Conservation (phyloP, 2,329 filamentous ascomycete species). For the Colletotrichum acutatum region DNA sequence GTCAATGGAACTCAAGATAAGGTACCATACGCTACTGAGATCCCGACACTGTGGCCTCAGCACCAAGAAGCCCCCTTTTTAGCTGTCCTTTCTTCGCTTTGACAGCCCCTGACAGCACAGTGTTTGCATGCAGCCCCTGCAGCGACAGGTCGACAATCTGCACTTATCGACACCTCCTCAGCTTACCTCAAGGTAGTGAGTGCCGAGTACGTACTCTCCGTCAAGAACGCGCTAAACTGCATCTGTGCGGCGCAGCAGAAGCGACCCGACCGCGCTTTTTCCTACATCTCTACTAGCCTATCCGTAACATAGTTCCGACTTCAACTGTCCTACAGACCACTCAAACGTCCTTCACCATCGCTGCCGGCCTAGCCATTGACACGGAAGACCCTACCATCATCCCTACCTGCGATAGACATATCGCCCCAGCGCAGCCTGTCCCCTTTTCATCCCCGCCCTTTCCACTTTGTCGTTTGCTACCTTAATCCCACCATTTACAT, state of each 20-base stretch:
- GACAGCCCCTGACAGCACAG: constrained; percentile 29
- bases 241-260: constrained; percentile 32
- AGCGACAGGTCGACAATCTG: neutral
- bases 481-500: neutral
- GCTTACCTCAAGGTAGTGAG: no score
- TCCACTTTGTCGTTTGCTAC: neutral
- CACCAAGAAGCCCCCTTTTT: neutral
- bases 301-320: constrained; percentile 28
- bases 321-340: constrained; percentile 3
- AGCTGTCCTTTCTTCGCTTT: neutral
- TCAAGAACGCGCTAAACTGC: constrained; percentile 23
- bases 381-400: neutral
- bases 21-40: neutral
- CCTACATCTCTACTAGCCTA: neutral
- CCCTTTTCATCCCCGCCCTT: constrained; percentile 1
- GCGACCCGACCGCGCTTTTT: constrained; percentile 13
- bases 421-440: neutral
- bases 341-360: neutral
- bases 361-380: constrained; percentile 2
- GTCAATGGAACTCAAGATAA: neutral
- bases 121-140: neutral
- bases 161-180: neutral
- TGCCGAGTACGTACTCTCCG: neutral
- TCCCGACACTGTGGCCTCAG: constrained; percentile 17
- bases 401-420: neutral